Evolutionary conservation across 164 flowering plant species (phyloP).

Genomic region (Macadamia integrifolia): DNA sequence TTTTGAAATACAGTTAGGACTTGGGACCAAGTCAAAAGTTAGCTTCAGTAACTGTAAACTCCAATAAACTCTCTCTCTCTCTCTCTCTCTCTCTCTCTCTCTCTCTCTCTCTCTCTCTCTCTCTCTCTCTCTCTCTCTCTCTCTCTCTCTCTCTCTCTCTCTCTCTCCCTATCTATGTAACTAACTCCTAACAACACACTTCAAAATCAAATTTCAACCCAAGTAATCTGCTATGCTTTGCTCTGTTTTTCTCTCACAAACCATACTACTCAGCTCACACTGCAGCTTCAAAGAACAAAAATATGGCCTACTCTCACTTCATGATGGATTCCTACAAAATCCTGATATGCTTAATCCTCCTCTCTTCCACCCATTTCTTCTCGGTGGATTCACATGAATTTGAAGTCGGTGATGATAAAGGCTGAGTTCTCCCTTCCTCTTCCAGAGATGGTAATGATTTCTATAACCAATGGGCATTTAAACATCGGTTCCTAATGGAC

Average conservation of each 20-base stretch:
- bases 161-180: too few species aligned
- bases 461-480: slow-evolving; percentile 58
- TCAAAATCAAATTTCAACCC: not conserved
- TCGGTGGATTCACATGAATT: slow-evolving; percentile 27
- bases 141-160: too few species aligned
- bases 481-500: slow-evolving; percentile 43
- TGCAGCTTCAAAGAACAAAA: not conserved
- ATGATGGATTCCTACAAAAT: slow-evolving; percentile 9
- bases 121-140: too few species aligned
- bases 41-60: not conserved
- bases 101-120: too few species aligned
- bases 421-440: too few species aligned
- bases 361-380: slow-evolving; percentile 15
- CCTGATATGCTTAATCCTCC: slow-evolving; percentile 13
- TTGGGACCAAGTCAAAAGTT: not conserved
- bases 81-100: not conserved
- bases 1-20: too few species aligned
- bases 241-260: too few species aligned
- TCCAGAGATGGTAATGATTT: slow-evolving; percentile 29
- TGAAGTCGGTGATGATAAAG: slow-evolving; percentile 50
- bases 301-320: slow-evolving; percentile 3
- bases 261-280: too few species aligned
- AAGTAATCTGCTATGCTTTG: too few species aligned
- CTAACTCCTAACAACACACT: not conserved
- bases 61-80: not conserved